Evolutionary conservation across 768 basidiomycete genomes (phyloP).

Genomic region (Naematelia aurantialba): DNA sequence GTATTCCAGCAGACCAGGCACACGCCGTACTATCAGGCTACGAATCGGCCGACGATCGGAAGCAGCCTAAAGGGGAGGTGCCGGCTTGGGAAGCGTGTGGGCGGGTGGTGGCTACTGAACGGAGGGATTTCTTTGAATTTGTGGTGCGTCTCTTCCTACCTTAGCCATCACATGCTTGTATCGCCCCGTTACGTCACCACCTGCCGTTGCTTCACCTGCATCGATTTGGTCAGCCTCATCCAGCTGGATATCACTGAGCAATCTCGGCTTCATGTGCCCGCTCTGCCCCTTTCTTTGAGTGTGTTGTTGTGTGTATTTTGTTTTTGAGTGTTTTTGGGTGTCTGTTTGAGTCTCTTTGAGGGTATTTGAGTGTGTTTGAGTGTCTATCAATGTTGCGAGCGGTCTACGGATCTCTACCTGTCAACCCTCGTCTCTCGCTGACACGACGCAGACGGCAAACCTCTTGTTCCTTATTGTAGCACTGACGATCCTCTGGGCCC

Average conservation of each 20-base stretch:
- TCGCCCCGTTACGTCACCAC: too few species aligned
- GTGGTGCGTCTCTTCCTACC: slow-evolving; percentile 57
- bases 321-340: too few species aligned
- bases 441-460: slow-evolving; percentile 55
- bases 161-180: neutral
- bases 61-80: slow-evolving; percentile 51
- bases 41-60: slow-evolving; percentile 1
- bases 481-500: slow-evolving; percentile 62
- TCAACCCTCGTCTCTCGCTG: too few species aligned
- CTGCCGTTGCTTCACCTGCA: too few species aligned
- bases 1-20: slow-evolving; percentile 51
- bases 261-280: too few species aligned
- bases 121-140: slow-evolving; percentile 87
- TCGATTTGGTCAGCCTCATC: neutral
- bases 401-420: too few species aligned
- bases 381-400: too few species aligned
- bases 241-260: neutral
- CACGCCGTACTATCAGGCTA: neutral
- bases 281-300: too few species aligned
- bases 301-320: too few species aligned
- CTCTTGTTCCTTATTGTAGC: slow-evolving; percentile 66
- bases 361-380: too few species aligned
- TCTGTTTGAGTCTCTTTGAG: too few species aligned
- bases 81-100: slow-evolving; percentile 93
- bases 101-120: slow-evolving; percentile 71